Evolutionary conservation across 352 stramenopile species (phyloP), one percentile per base, ranked within the genome.

Genomic region (Phytophthora palmivora): DNA sequence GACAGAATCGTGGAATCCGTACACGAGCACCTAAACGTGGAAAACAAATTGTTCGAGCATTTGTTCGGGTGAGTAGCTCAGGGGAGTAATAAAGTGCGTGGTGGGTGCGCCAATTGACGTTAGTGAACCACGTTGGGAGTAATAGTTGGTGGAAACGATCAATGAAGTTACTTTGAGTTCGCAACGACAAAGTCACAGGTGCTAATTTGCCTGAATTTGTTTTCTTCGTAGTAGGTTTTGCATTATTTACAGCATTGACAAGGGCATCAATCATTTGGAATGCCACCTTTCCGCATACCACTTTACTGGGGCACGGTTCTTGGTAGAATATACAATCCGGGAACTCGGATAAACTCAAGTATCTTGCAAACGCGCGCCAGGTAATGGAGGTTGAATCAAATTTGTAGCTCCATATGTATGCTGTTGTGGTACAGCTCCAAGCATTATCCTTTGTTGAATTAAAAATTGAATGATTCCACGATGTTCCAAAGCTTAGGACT

Each of bases 131-230:
- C 4, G 24, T 63, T 1, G 76, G 68, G 2, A 81, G 44, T 34
- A 76, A 12, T 32, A 69, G 74, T 6, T 85, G 60, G 38, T 85
- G 70, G n/a, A 85, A 14, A 2, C 74, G 73, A 16, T 85, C 73
- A 19, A 72, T 41, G 9, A 57, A 85, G 8, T 57, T 39, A 21
- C 41, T 71, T 42, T 75, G 51, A 0, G 67, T 70, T 2, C 67
- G 67, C 6, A 76, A 26, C 8, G 24, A 58, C 6, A 70, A 15
- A 1, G n/a, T 37, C 24, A 51, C n/a, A 0, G 62, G 54, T 3
- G 38, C 45, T 19, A 10, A n/a, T n/a, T n/a, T n/a, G n/a, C 39
- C 24, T 15, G 19, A 16, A 19, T 11, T 12, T 53, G 18, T 14
- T n/a, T n/a, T n/a, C n/a, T n/a, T n/a, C n/a, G n/a, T 16, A 0